Conservation (phyloP, 2,329 filamentous ascomycete species). For the Curvularia sp. region DNA sequence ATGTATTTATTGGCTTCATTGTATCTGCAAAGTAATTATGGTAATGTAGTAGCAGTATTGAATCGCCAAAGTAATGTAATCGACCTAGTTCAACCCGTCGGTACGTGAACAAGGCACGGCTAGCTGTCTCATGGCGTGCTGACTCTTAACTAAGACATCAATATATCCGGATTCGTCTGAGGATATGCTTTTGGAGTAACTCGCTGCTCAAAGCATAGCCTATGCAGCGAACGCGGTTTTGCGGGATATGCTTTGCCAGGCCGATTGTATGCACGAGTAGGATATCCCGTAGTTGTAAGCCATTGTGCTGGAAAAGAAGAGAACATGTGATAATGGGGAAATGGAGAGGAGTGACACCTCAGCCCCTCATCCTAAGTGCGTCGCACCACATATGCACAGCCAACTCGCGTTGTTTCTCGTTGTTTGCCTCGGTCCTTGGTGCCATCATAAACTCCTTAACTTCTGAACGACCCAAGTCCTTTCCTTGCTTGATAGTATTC, state of each 20-base stretch:
- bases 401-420: constrained; percentile 28
- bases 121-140: background rate
- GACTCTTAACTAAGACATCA: background rate
- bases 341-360: constrained; percentile 5
- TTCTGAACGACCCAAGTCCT: constrained; percentile 37
- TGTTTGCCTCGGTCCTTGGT: constrained; percentile 7
- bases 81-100: background rate
- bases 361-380: constrained; percentile 36
- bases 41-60: background rate
- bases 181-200: background rate
- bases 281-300: background rate
- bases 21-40: background rate
- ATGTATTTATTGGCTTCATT: background rate
- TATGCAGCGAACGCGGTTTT: background rate
- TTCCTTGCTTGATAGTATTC: constrained; percentile 29
- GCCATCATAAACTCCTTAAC: constrained; percentile 39
- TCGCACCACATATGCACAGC: constrained; percentile 46
- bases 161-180: background rate
- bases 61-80: background rate
- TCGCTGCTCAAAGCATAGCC: background rate
- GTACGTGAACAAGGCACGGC: background rate
- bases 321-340: no score
- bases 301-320: background rate
- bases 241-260: no score
- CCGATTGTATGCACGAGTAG: no score